These are phyloP conservation scores for Urtica urens DNA, from an alignment of 306 rosid species.

Conservation along the genomic window DNA sequence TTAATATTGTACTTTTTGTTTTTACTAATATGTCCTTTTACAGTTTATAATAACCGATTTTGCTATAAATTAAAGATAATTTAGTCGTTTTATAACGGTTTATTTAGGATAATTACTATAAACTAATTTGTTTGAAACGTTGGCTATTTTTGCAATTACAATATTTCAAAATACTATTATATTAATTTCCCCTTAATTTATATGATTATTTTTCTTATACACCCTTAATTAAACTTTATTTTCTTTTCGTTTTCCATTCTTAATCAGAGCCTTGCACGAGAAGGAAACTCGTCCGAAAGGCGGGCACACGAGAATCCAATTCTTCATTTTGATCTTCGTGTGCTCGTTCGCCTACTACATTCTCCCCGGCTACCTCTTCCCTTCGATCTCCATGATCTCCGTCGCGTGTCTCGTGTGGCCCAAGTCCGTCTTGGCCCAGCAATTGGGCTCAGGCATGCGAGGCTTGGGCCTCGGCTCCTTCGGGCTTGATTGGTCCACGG, in stretches of 20 bases:
- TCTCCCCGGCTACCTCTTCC: conserved; percentile 70
- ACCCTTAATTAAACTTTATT: neutral
- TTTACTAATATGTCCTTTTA: no score
- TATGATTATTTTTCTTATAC: neutral
- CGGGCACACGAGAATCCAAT: conserved; percentile 64
- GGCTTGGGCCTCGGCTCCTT: conserved; percentile 83
- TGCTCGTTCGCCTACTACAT: conserved; percentile 65
- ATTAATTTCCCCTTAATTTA: no score
- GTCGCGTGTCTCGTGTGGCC: conserved; percentile 62
- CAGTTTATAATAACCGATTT: no score
- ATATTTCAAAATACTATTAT: no score
- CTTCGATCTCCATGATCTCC: conserved; percentile 42
- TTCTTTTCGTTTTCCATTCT: neutral
- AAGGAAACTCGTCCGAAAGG: conserved; percentile 61
- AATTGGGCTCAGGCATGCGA: conserved; percentile 54
- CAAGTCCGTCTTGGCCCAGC: conserved; percentile 69
- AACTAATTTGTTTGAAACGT: no score
- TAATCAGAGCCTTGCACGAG: conserved; percentile 75
- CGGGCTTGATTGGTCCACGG: conserved; percentile 68
- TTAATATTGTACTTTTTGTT: no score
- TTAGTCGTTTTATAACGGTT: no score
- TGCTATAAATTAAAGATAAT: no score
- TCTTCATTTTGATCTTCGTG: conserved; percentile 44
- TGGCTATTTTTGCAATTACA: no score
- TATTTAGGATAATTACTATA: no score